These are phyloP conservation scores for Cenococcum geophilum DNA, from an alignment of 495 filamentous ascomycete genomes.

Conservation along the genomic window DNA sequence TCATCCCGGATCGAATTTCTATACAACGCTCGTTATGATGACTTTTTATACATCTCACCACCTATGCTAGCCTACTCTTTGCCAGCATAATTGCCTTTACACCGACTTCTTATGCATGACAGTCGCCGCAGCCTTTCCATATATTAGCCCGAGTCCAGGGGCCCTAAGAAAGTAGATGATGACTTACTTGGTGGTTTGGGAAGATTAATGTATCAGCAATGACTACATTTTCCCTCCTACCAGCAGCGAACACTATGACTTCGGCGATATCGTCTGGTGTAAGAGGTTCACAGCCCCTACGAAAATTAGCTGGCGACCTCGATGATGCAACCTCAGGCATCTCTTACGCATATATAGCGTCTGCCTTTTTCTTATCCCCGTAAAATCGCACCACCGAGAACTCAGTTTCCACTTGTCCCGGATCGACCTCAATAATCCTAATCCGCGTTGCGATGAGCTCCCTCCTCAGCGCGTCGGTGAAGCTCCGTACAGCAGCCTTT, in stretches of 20 bases:
- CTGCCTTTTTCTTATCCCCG: conserved; percentile 90
- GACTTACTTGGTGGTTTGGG: conserved; percentile 79
- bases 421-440: conserved; percentile 85
- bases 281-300: conserved; percentile 71
- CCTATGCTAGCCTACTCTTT: conserved; percentile 36
- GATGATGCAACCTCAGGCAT: too few species aligned
- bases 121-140: conserved; percentile 45
- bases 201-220: conserved; percentile 87
- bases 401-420: conserved; percentile 97
- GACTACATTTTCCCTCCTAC: conserved; percentile 88
- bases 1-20: too few species aligned
- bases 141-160: not conserved
- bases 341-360: conserved; percentile 67
- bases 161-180: not conserved
- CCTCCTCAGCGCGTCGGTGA: conserved; percentile 82
- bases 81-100: conserved; percentile 22
- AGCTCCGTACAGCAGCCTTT: conserved; percentile 85
- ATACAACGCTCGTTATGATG: not conserved
- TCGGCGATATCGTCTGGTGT: conserved; percentile 95
- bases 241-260: conserved; percentile 83
- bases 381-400: conserved; percentile 91
- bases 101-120: conserved; percentile 48
- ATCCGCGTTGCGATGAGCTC: conserved; percentile 86
- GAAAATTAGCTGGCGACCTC: too few species aligned
- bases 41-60: conserved; percentile 39